Evolutionary conservation across 495 filamentous ascomycete species (phyloP), one percentile per base, ranked within the genome.

Genomic region (Chaetomidium leptoderma): DNA sequence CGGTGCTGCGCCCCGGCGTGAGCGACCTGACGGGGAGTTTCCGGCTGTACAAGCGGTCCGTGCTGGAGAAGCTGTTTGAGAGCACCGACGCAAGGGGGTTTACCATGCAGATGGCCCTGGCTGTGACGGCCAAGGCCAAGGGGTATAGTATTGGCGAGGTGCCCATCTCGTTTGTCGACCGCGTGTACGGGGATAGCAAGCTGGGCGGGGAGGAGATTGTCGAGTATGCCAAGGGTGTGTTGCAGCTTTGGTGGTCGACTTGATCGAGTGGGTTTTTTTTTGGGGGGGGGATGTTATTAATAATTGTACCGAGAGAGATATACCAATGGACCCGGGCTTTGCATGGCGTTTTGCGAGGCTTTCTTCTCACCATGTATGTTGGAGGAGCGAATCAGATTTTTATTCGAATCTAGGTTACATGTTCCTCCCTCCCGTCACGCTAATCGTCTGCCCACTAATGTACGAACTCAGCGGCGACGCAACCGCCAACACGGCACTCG

Each of bases 71-170:
- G 77, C 89, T 97, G 49, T 96, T 98, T 62, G 76, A 77, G 67
- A 87, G 84, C 67, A 96, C 91, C 39, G 86, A 95, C 75, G 92
- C 89, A 64, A 92, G 96, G 72, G 93, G 93, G 16, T 98, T 96
- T 70, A 92, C 89, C 26, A 97, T 97, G 80, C 93, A 98, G 83
- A 97, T 98, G 93, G 93, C 96, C 79, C 72, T 83, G 64, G 80
- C 81, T 65, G 90, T 95, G 4, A 81, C 92, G 50, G 93, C 93
- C 39, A 96, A 95, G 80, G 88, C 87, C 14, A 90, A 93, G 87
- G 91, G 92, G 2, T 93, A 80, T 73, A 87, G 80, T 51, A 90
- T 98, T 29, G 88, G 86, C 16, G 93, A 97, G 79, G 91, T 93
- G 56, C 93, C 92, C 6, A 97, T 98, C 63, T 86, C 83, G 23